Base-by-base conservation (phyloP, 345 rosid genomes). In the Viola odorata region DNA sequence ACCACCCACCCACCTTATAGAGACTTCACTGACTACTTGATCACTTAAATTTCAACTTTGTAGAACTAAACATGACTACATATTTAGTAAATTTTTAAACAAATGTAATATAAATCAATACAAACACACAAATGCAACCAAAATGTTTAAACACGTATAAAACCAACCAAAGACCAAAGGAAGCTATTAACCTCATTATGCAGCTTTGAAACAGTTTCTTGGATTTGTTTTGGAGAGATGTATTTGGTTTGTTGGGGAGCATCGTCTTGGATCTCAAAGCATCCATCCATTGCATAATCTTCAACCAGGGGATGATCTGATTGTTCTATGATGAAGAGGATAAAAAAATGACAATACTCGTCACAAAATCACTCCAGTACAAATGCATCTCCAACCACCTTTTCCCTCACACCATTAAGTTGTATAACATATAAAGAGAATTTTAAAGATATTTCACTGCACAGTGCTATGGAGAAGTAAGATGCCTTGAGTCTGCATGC, bases 271-370 rank as follows among this genome's bases (percentile, higher is more conserved):
- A 69, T 63, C 70, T 71, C 58, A 1, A 62, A 39, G 62, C 69
- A 44, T 50, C 67, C 73, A 67, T 67, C 70, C 68, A 50, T 41
- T 50, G 73, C 57, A 66, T 49, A 67, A 64, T 76, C 79, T 61
- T 70, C 73, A 51, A 60, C 61, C 37, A 69, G 45, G 53, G n/a
- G 69, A 62, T 40, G 66, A 41, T 59, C 58, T 68, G 63, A 61
- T 64, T 62, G 68, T 66, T 70, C 96, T 84, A 79, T 62, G 54
- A 53, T 57, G 60, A 69, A 56, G 58, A 32, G 23, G 41, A 13
- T n/a, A 37, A 37, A 32, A 49, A 53, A 62, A 69, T 17, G 16
- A 6, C 8, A 48, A 60, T 51, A 23, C 17, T 9, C n/a, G 39
- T 17, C 40, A 51, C 54, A 50, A 8, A 1, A 16, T 12, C n/a